These are phyloP conservation scores for Trichosanthes truncata DNA, from an alignment of 306 rosid species.

Conservation along the genomic window DNA sequence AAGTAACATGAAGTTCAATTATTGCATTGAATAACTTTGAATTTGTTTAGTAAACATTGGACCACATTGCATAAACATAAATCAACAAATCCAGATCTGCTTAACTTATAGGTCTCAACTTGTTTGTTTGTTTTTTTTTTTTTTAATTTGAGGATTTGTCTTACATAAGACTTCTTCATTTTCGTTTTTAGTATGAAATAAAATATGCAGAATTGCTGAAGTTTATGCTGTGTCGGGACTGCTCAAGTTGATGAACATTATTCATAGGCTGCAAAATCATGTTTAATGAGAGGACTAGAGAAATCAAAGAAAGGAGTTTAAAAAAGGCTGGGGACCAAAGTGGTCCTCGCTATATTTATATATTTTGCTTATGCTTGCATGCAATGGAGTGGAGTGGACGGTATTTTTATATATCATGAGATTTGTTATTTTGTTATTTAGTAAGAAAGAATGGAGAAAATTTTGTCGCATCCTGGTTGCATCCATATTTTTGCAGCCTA, in stretches of 20 bases:
- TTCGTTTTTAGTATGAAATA: neutral
- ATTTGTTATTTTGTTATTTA: too few relatives aligned
- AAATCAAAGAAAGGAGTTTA: neutral
- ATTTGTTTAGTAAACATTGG: too few relatives aligned
- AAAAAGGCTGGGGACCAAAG: neutral
- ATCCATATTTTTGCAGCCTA: too few relatives aligned
- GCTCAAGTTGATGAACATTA: too few relatives aligned
- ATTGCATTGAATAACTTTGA: neutral
- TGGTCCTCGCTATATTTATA: neutral
- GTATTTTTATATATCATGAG: too few relatives aligned
- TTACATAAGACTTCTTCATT: neutral
- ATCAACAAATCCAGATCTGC: neutral
- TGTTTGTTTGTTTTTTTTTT: too few relatives aligned
- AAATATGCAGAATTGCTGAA: too few relatives aligned
- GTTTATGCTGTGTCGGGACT: too few relatives aligned
- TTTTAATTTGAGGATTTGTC: neutral
- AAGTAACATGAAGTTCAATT: neutral
- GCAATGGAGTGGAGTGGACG: neutral
- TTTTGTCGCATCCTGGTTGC: too few relatives aligned
- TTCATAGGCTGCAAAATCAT: neutral
- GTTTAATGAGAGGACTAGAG: neutral
- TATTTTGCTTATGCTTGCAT: neutral
- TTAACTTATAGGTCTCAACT: neutral
- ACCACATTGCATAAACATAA: neutral
- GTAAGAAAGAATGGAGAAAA: too few relatives aligned